Evolutionary conservation across 2,329 filamentous ascomycete species (phyloP), one percentile per base, ranked within the genome.

Genomic region (Apiospora aurea): DNA sequence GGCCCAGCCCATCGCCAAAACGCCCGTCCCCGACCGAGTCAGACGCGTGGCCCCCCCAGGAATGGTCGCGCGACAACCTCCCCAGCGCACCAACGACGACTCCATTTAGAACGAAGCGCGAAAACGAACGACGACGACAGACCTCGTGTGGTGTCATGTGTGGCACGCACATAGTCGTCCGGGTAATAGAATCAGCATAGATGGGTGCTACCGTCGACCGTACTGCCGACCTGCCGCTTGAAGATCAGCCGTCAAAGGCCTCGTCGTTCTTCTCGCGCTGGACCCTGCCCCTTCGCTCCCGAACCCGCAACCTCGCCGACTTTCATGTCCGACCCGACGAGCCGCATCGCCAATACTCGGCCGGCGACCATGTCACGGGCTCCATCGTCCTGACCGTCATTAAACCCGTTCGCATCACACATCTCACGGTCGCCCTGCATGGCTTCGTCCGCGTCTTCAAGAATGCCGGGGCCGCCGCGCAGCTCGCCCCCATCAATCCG

Each of bases 391-490:
- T 96, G 76, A 92, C 90, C 71, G 88, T 94, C 47, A 85, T 92
- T 77, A 94, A 94, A 81, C 91, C 93, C 24, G 83, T 94, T 74
- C 88, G 93, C 76, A 90, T 96, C 77, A 96, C 94, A 10, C 94
- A 96, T 83, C 86, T 96, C 68, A 93, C 93, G 14, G 92, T 96
- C 74, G 89, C 91, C 73, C 84, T 96, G 70, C 92, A 94, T 80
- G 94, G 94, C 73, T 94, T 91, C 80, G 93, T 94, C 71, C 91
- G 93, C 78, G 93, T 95, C 67, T 94, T 91, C 83, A 94, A 93
- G 82, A 92, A 90, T 76, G 87, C 90, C 49, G 87, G 87, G 67
- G 87, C 88, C 70, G 83, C 85, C 73, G 88, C 87, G 72, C 86
- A 87, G 71, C 83, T 87, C 70, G 80, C 82, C 70, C 77, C 80